These are phyloP conservation scores for Aspergillus funiculosus DNA, from an alignment of 495 filamentous ascomycete species.

Conservation along the genomic window DNA sequence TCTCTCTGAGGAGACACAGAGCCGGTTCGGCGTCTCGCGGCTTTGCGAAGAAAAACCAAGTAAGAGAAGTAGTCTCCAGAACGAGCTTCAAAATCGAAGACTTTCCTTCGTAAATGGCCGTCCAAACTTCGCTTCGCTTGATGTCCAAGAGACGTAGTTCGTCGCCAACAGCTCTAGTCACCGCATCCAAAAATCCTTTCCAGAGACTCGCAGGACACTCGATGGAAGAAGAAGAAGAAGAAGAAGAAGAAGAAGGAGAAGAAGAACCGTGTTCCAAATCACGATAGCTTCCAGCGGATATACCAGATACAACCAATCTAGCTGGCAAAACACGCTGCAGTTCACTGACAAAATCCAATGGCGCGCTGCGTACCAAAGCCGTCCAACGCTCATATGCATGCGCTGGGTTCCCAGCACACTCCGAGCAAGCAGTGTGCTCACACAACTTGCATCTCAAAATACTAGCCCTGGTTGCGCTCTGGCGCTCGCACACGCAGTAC, in stretches of 20 bases:
- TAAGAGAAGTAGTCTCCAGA: slow-evolving; percentile 31
- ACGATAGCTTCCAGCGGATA: slow-evolving; percentile 27
- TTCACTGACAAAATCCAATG: slow-evolving; percentile 44
- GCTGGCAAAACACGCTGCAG: slow-evolving; percentile 45
- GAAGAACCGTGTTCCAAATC: slow-evolving; percentile 12
- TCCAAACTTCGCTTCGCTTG: slow-evolving; percentile 48
- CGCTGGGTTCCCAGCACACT: slow-evolving; percentile 51
- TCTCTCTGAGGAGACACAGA: slow-evolving; percentile 38
- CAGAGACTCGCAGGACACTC: slow-evolving; percentile 21
- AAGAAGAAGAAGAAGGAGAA: too few relatives aligned
- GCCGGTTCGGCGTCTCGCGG: slow-evolving; percentile 29
- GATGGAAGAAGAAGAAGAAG: too few relatives aligned
- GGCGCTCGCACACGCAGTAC: slow-evolving; percentile 55
- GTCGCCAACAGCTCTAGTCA: slow-evolving; percentile 30
- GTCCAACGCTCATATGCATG: slow-evolving; percentile 41
- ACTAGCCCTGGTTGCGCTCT: slow-evolving; percentile 27
- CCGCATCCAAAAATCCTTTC: slow-evolving; percentile 32
- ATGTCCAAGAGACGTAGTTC: slow-evolving; percentile 43
- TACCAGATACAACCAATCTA: slow-evolving; percentile 34
- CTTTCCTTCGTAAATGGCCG: slow-evolving; percentile 45
- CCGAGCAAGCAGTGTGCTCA: slow-evolving; percentile 49
- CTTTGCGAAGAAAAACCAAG: slow-evolving; percentile 55
- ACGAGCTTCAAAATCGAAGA: slow-evolving; percentile 45
- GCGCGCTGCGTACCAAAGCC: slow-evolving; percentile 30
- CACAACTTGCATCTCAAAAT: slow-evolving; percentile 51